phyloP scores from a whole-genome alignment of 108 stramenopile species.

The Aureococcus anophagefferens region DNA sequence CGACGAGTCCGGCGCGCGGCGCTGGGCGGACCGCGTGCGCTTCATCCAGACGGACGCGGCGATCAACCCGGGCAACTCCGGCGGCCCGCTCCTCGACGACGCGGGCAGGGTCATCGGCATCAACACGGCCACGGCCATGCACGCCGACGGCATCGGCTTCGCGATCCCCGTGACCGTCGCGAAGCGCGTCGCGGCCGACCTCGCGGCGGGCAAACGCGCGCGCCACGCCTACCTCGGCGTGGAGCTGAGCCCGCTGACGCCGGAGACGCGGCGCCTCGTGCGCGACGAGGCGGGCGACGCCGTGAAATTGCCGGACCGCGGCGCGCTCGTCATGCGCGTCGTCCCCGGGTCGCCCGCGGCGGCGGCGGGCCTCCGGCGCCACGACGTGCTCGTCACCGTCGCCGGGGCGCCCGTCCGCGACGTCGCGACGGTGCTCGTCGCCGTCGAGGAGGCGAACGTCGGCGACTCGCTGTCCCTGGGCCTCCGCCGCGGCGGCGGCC shows the following conservation, averaged over 20 bases:
- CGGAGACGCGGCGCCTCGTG: neutral
- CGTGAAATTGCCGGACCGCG: conserved; percentile 9
- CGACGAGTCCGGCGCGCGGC: neutral
- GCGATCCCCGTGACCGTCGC: conserved; percentile 45
- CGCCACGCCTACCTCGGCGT: neutral
- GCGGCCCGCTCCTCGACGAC: conserved; percentile 65
- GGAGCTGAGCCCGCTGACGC: too few relatives aligned
- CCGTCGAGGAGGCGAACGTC: neutral
- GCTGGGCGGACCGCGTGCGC: neutral
- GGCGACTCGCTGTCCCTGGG: neutral
- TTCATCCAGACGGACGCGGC: conserved; percentile 52
- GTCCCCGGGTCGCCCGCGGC: conserved; percentile 43
- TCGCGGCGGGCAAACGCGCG: conserved; percentile 18
- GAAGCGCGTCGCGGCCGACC: conserved; percentile 11
- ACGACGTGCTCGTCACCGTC: neutral
- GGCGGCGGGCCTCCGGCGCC: conserved; percentile 21
- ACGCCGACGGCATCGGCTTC: conserved; percentile 36
- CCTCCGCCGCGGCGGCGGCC: neutral
- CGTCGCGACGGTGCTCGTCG: neutral
- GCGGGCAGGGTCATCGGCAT: conserved; percentile 39
- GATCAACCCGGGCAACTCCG: conserved; percentile 66
- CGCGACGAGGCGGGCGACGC: conserved; percentile 2
- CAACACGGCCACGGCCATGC: conserved; percentile 39
- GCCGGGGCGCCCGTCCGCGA: neutral
- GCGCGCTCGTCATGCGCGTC: conserved; percentile 51